Percentiles rank a stretch among this genome's conserved stretches.
Evolutionary conservation across 164 flowering plant genomes (phyloP).

Genomic region (Aristolochia contorta): DNA sequence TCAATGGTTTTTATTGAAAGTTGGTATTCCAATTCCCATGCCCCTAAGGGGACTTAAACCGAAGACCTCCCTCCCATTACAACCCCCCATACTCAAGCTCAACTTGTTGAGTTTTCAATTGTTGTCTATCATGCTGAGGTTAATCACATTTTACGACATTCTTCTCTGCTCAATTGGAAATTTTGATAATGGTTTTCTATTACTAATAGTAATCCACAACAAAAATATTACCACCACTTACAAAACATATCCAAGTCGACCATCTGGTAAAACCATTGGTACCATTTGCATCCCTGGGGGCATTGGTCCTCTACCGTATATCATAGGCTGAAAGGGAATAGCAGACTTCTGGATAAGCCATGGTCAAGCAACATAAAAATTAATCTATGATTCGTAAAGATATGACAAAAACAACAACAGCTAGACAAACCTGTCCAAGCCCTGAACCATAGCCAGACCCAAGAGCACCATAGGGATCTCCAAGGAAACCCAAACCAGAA

Average conservation of each 20-base stretch:
- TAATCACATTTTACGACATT: too few relatives aligned
- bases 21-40: too few relatives aligned
- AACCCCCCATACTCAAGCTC: too few relatives aligned
- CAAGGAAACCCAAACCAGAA: constrained; percentile 53
- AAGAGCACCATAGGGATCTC: constrained; percentile 57
- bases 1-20: too few relatives aligned
- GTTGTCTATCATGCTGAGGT: too few relatives aligned
- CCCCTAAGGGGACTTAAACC: too few relatives aligned
- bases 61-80: too few relatives aligned
- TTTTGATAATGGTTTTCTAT: background rate
- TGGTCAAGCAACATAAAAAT: background rate
- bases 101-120: too few relatives aligned
- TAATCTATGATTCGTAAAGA: background rate
- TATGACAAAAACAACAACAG: background rate
- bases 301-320: constrained; percentile 93
- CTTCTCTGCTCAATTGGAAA: too few relatives aligned
- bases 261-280: constrained; percentile 98
- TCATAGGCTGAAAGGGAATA: constrained; percentile 58
- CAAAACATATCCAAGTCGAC: constrained; percentile 96
- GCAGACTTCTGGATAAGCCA: constrained; percentile 1
- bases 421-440: constrained; percentile 47
- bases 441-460: constrained; percentile 55
- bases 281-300: constrained; percentile 98
- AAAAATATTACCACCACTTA: constrained; percentile 32
- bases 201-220: background rate